These are phyloP conservation scores for Scheffersomyces illinoinensis DNA, from an alignment of 1,139 yeast genomes.

Conservation along the genomic window DNA sequence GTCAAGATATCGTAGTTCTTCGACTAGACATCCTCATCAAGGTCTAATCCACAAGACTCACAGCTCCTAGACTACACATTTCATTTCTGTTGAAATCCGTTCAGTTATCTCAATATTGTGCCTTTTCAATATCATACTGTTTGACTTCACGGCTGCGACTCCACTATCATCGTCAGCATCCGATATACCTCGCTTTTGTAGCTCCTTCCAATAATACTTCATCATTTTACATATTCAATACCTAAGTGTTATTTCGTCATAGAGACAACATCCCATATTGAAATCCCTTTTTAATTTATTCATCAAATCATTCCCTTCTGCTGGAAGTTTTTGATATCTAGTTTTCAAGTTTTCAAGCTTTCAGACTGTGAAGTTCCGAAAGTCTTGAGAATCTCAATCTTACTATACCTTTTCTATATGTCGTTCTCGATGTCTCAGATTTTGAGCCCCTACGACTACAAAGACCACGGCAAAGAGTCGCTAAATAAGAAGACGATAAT, in stretches of 20 bases:
- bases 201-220: not conserved
- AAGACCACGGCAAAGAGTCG: not conserved
- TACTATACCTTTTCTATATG: not conserved
- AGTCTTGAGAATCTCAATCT: not conserved
- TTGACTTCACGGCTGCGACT: not conserved
- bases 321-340: not conserved
- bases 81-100: not conserved
- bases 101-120: not conserved
- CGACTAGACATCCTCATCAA: not conserved
- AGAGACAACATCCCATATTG: not conserved
- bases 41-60: too few species aligned
- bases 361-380: too few species aligned
- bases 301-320: too few species aligned
- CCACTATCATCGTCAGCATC: not conserved
- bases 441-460: not conserved
- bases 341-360: not conserved
- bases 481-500: not conserved
- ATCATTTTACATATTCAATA: not conserved
- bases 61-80: not conserved
- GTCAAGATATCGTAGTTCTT: not conserved
- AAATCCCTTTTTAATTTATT: too few species aligned
- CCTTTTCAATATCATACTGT: not conserved
- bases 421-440: not conserved
- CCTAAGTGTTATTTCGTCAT: too few species aligned
- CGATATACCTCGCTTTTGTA: not conserved